Evolutionary conservation across 768 basidiomycete genomes (phyloP), one percentile per base, ranked within the genome.

Genomic region (Chlorophyllum brunneum): DNA sequence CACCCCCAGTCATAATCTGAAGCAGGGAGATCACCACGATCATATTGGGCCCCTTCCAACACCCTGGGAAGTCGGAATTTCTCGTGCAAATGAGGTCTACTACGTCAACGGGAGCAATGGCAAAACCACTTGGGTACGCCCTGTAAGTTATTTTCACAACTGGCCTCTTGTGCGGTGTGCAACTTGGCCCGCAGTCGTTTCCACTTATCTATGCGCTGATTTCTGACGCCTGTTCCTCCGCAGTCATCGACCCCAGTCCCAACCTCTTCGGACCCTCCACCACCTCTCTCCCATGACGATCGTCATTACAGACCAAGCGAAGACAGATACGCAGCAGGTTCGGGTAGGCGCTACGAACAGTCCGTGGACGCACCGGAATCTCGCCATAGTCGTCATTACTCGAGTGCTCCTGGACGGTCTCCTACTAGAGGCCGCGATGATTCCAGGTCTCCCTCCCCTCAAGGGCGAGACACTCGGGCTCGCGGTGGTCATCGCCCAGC

Each of bases 291-390:
- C 15, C 81, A 77, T 50, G 70, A 77, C 51, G 85, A 86, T 63
- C 78, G 85, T 24, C 82, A 85, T 63, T 86, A 87, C 63, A 79
- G 83, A 42, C 83, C 84, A 29, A 71, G 63, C 18, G 71, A 61
- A 22, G 56, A 58, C 10, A 62, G 59, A 37, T 22, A 54, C 39
- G 26, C 46, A 26, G n/a, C 56, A 48, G 59, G 54, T 22, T 50
- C 57, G n/a, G 59, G 61, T 24, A 54, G 63, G 11, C 46, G 50
- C 20, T 48, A 54, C 39, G 58, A 54, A 27, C 16, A 23, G 31
- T 51, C 20, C 31, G 37, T 13, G 34, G 58, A 59, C 51, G 36
- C 59, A 41, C 57, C 50, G 26, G 58, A 57, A 20, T 56, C 56
- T 46, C 57, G 56, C 23, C 54, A 61, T 30, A 45, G 51, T 39